These are phyloP conservation scores for Stemphylium lycopersici DNA, from an alignment of 2,329 filamentous ascomycete genomes.

Conservation along the genomic window DNA sequence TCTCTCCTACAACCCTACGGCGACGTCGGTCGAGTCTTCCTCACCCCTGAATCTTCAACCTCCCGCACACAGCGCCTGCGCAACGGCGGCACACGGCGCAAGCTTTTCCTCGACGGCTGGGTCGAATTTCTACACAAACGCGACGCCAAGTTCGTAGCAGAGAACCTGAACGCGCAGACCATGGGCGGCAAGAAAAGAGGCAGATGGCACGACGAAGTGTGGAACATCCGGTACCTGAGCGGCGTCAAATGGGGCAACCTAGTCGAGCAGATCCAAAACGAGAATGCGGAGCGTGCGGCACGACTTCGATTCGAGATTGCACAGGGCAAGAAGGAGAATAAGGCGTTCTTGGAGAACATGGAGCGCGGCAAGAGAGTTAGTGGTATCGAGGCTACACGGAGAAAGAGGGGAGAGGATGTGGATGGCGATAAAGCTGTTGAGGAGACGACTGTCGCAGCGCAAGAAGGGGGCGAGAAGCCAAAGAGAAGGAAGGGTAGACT, in stretches of 20 bases:
- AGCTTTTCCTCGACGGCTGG: conserved; percentile 84
- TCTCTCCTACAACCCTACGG: conserved; percentile 78
- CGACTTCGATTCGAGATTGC: conserved; percentile 79
- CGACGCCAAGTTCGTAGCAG: conserved; percentile 77
- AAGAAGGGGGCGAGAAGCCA: conserved; percentile 43
- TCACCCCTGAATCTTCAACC: conserved; percentile 74
- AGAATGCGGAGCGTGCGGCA: conserved; percentile 79
- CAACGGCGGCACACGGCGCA: conserved; percentile 81
- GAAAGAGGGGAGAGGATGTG: conserved; percentile 56
- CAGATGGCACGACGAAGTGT: conserved; percentile 85
- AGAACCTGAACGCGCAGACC: conserved; percentile 75
- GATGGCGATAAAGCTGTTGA: conserved; percentile 28
- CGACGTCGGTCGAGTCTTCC: conserved; percentile 76
- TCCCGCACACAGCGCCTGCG: conserved; percentile 70
- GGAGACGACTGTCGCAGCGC: conserved; percentile 21
- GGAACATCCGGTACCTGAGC: conserved; percentile 81
- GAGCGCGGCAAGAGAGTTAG: conserved; percentile 79
- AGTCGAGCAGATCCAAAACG: conserved; percentile 78
- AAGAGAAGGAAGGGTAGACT: conserved; percentile 43
- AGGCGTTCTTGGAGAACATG: conserved; percentile 78
- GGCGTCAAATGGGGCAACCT: conserved; percentile 79
- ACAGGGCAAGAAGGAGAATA: conserved; percentile 78
- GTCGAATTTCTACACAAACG: conserved; percentile 79
- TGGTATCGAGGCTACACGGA: conserved; percentile 61
- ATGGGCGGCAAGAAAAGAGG: conserved; percentile 84